phyloP scores from a whole-genome alignment of 192 early-diverging fungal genomes.

The Backusella morwellensis region DNA sequence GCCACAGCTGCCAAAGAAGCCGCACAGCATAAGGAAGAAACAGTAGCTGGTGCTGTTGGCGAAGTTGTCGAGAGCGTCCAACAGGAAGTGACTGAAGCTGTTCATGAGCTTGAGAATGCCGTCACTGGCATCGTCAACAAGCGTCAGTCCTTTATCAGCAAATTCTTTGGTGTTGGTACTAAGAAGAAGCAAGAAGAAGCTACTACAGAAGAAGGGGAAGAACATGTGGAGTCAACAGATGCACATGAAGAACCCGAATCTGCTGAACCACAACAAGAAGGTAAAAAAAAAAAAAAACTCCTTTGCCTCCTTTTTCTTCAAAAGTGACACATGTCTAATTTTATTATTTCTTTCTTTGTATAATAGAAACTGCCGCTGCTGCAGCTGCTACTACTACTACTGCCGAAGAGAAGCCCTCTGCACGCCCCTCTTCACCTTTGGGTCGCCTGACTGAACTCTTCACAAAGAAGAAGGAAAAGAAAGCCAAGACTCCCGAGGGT shows the following conservation, averaged over 20 bases:
- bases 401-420: not conserved
- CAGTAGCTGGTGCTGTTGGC: not conserved
- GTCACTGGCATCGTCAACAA: not conserved
- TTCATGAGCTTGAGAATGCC: slow-evolving; percentile 15
- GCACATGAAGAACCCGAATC: no score
- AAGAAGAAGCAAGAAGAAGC: slow-evolving; percentile 10
- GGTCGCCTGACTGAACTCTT: slow-evolving; percentile 19
- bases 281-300: not conserved
- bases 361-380: not conserved
- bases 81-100: slow-evolving; percentile 18
- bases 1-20: not conserved
- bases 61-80: slow-evolving; percentile 4
- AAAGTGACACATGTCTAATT: slow-evolving; percentile 1
- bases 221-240: not conserved
- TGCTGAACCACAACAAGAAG: slow-evolving; percentile 1
- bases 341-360: not conserved
- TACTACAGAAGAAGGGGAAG: not conserved
- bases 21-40: not conserved
- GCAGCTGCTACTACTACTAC: not conserved
- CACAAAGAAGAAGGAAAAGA: slow-evolving; percentile 19
- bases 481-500: not conserved
- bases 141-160: slow-evolving; percentile 18
- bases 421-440: slow-evolving; percentile 19
- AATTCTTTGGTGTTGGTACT: slow-evolving; percentile 7
- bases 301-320: not conserved